Evolutionary conservation across 768 basidiomycete genomes (phyloP), one percentile per base, ranked within the genome.

Genomic region (Kwoniella heveanensis): DNA sequence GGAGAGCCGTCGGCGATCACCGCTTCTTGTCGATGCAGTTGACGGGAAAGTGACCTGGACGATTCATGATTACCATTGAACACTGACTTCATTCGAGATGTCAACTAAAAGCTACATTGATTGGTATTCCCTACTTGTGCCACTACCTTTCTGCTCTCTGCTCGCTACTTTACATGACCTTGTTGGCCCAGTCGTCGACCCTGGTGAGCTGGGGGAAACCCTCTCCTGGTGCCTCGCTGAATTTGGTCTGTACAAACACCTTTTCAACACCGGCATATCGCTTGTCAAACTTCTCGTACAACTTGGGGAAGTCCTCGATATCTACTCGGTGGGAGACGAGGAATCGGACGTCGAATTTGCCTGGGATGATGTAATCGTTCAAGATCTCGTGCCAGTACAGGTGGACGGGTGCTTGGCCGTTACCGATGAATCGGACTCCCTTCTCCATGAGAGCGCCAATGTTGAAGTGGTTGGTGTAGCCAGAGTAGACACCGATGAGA

Each of bases 381-480:
- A 90, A 76, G 52, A 90, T 84, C 67, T 88, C 86, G 60, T 88
- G 80, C 88, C 88, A 90, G 80, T 88, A 89, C 52, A 83, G 83
- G 71, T 88, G 88, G 1, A 89, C 87, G 2, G 88, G 89, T 0
- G 88, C 88, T 54, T 90, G 88, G 0, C 88, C 88, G 66, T 88
- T 88, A 7, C 88, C 88, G 69, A 88, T 88, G 54, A 89, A 82
- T 65, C 87, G 81, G 19, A 88, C 80, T 9, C 88, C 88, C 77
- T 88, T 88, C 82, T 90, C 88, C 88, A 90, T 90, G 29, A 90
- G 70, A 0, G 88, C 86, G 8, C 89, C 88, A 55, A 90, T 77
- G 65, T 72, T 73, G 65, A 76, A 73, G 67, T 78, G 84, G 76
- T 90, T 88, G 22, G 86, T 85, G 78, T 82, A 87, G 0, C 86